Conservation (phyloP, 2,329 filamentous ascomycete genomes). For the Pseudopithomyces maydicus region DNA sequence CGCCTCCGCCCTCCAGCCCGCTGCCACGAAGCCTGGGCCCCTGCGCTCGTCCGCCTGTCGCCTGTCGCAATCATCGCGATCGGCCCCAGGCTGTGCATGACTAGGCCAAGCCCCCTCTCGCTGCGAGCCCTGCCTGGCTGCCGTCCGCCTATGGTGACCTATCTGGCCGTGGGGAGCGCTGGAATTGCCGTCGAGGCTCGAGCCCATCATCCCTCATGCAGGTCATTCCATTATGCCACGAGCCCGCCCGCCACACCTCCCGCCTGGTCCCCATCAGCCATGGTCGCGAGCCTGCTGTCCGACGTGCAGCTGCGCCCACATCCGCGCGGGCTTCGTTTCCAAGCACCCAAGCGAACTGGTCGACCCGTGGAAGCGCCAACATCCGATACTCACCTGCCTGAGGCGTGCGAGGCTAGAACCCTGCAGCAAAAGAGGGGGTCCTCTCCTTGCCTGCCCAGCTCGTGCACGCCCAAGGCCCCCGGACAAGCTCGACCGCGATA, state of each 20-base stretch:
- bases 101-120: not conserved
- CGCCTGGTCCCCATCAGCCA: no score
- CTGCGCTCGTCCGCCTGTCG: not conserved
- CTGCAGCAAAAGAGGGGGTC: not conserved
- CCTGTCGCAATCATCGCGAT: not conserved
- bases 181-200: no score
- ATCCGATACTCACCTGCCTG: no score
- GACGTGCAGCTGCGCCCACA: no score
- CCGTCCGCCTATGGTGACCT: no score
- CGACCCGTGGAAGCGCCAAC: no score
- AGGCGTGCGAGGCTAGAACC: no score
- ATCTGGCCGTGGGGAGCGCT: no score
- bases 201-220: conserved; percentile 5
- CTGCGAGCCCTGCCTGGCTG: not conserved
- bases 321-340: no score
- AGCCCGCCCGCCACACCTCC: not conserved
- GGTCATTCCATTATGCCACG: conserved; percentile 1
- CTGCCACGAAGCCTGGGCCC: not conserved
- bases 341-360: no score
- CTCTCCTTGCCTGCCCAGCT: not conserved
- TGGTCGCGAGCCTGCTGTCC: no score
- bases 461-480: conserved; percentile 14
- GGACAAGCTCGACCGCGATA: conserved; percentile 18
- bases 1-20: no score
- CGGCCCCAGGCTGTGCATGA: not conserved